Evolutionary conservation across 768 basidiomycete genomes (phyloP).

Genomic region (Chiua virens): DNA sequence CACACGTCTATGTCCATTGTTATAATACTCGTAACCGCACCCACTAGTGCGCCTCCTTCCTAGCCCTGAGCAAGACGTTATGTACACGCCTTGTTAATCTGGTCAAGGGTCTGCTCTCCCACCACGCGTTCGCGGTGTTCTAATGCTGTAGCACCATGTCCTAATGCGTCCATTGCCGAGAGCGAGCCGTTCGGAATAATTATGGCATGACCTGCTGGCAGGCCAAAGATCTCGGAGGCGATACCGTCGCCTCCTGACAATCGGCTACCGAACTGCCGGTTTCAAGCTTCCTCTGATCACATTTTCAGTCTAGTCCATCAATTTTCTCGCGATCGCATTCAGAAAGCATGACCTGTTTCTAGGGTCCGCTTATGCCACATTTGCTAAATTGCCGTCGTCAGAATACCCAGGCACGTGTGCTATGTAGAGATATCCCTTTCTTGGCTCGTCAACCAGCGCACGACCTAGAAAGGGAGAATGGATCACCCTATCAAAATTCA

Average conservation of each 20-base stretch:
- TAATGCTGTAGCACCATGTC: constrained; percentile 16
- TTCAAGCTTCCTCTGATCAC: constrained; percentile 28
- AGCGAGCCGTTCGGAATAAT: constrained; percentile 28
- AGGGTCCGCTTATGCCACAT: constrained; percentile 33
- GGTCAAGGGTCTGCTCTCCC: constrained; percentile 2
- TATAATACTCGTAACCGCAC: background rate
- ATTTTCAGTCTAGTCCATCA: constrained; percentile 27
- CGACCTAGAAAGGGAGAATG: constrained; percentile 10
- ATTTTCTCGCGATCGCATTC: constrained; percentile 27
- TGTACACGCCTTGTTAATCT: constrained; percentile 13
- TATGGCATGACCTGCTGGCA: constrained; percentile 30
- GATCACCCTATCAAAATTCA: constrained; percentile 29
- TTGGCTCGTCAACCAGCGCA: constrained; percentile 5
- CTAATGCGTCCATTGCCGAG: constrained; percentile 29
- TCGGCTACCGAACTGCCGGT: constrained; percentile 31
- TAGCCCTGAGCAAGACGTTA: constrained; percentile 13
- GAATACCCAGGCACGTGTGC: constrained; percentile 21
- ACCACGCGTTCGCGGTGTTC: constrained; percentile 18
- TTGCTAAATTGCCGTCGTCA: constrained; percentile 25
- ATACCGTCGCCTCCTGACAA: constrained; percentile 32
- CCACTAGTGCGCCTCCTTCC: background rate
- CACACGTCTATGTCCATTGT: background rate
- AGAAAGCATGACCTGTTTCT: constrained; percentile 26
- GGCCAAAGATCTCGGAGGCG: constrained; percentile 35
- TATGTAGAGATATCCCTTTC: constrained; percentile 17